Base-by-base conservation (phyloP, 2,329 filamentous ascomycete species). In the Myriosclerotinia scirpicola region DNA sequence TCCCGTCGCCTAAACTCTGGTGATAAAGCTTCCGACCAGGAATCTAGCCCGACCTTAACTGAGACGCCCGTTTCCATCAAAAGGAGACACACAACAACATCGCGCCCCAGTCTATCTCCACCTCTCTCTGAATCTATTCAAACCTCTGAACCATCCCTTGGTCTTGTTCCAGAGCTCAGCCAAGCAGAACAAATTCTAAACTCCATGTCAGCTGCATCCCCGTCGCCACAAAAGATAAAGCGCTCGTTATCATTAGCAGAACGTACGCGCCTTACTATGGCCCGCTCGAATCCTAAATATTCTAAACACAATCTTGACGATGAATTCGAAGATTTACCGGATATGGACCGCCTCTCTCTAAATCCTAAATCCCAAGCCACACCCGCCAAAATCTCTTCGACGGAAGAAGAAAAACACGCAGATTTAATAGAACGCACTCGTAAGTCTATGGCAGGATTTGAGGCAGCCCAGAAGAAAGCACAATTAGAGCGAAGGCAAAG, bases 221-320 rank as follows among this genome's bases (percentile, higher is more conserved):
- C 85, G 0, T 88, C 86, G 0, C 86, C 86, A 0, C 75, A 79
- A 54, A 88, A 86, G 71, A 78, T 80, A 0, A 81, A 85, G 0
- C 85, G 86, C 61, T 83, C 82, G 0, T 78, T 89, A 11, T 88
- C 89, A 0, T 83, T 95, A 0, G 84, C 89, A 5, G 92, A 96
- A 74, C 89, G 93, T 58, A 96, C 93, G 0, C 87, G 90, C 22
- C 83, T 92, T 64, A 93, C 91, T 22, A 94, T 97, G 87, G 86
- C 88, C 0, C 82, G 87, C 3, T 83, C 86, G 1, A 77, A 76
- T 20, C 73, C 71, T 5, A 69, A 75, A 44, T 70, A 75, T 65
- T 55, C 71, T 17, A 50, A 50, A 26, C 20, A 36, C 14, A 62
- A 77, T 71, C 9, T 77, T 68, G 63, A 74, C n/a, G 71, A 76